Evolutionary conservation across 306 rosid species (phyloP), one percentile per base, ranked within the genome.

Genomic region (Ormosia emarginata): DNA sequence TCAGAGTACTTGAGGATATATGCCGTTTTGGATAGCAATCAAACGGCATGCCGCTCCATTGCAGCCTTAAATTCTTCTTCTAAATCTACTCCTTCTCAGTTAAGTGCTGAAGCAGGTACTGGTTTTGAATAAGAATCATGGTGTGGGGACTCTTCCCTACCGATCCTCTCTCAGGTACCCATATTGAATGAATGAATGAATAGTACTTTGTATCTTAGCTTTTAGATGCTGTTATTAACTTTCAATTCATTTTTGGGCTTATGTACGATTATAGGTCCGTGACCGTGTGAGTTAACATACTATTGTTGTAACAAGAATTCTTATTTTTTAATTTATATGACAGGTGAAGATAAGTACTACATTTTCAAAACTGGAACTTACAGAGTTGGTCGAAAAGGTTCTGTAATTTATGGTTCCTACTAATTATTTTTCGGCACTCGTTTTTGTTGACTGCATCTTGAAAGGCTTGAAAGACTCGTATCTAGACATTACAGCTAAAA

Each of bases 361-460:
- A 89, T 95, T 66, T 90, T 90, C 81, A 87, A 88, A 46, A 85
- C 85, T 43, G 98, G 98, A 39, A 71, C 70, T 66, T 95, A 91
- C 87, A 95, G 70, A 87, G 89, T 95, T 78, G 98, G 98, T 79
- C 95, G 98, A 47, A 95, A 95, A 91, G 98, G 98, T 95, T 90
- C 37, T 66, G 59, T 63, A 13, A 7, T 69, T 44, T 46, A 8
- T 55, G 67, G 14, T 73, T 77, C 14, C 63, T 14, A 12, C 14
- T 34, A 62, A 15, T 75, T 18, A 14, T 52, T 73, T 63, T 47
- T 17, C 41, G 12, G 43, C 53, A 55, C 14, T 56, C 6, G 11
- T 33, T 5, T 68, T 58, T 55, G 30, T 68, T 56, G 4, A 59
- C 29, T 13, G 44, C 67, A 50, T 5, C 37, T 50, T 79, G 41